phyloP scores from a whole-genome alignment of 2,329 filamentous ascomycete species.

The Cercospora sesami region DNA sequence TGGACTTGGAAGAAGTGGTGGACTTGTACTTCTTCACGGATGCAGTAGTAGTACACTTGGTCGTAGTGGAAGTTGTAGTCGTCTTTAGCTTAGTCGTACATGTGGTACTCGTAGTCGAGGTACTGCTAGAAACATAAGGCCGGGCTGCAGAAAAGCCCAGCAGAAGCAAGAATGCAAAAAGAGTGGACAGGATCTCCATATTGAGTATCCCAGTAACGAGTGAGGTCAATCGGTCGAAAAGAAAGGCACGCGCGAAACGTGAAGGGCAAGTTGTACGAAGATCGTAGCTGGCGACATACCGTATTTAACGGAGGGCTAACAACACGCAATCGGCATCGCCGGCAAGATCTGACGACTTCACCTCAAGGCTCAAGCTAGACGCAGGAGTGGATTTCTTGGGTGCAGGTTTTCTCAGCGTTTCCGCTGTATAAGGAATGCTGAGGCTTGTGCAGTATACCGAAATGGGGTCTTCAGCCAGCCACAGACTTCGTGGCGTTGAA shows the following conservation, averaged over 20 bases:
- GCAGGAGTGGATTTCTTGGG: neutral
- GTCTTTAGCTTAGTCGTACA: neutral
- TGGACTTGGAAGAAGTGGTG: neutral
- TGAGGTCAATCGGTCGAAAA: neutral
- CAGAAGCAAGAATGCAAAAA: neutral
- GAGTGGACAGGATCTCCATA: constrained; percentile 9
- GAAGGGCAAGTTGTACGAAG: neutral
- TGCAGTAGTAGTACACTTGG: neutral
- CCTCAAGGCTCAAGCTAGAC: neutral
- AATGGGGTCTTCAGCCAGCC: constrained; percentile 1
- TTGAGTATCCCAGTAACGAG: neutral
- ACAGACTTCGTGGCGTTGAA: neutral
- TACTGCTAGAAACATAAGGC: neutral
- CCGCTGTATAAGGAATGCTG: neutral
- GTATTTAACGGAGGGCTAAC: neutral
- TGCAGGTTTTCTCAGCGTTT: neutral
- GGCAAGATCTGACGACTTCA: neutral
- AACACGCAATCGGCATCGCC: neutral
- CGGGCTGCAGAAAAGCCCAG: constrained; percentile 1
- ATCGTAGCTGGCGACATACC: neutral
- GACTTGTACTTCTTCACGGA: neutral
- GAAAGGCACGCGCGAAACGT: neutral
- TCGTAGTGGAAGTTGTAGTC: neutral
- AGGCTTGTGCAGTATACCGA: constrained; percentile 4
- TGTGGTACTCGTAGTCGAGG: neutral